These are phyloP conservation scores for Calonectria pseudoreteaudii DNA, from an alignment of 2,329 filamentous ascomycete genomes.

Conservation along the genomic window DNA sequence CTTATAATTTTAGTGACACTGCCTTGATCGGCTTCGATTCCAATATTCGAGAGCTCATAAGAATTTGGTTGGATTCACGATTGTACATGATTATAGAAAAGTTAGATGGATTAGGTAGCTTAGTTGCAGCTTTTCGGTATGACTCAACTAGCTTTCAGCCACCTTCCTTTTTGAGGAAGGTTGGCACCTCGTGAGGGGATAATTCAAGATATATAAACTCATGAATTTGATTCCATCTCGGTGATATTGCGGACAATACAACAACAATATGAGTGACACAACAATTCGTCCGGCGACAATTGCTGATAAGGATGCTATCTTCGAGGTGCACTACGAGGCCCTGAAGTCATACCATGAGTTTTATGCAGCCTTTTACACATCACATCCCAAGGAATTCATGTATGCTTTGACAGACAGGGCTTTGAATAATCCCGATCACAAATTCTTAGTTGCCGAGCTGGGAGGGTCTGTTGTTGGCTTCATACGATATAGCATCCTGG, in stretches of 20 bases:
- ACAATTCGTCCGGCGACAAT: slow-evolving; percentile 34
- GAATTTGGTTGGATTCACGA: slow-evolving; percentile 1
- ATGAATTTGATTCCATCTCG: background rate
- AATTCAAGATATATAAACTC: slow-evolving; percentile 8
- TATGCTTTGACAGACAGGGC: slow-evolving; percentile 27
- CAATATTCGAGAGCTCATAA: background rate
- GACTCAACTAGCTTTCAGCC: background rate
- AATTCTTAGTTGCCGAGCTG: slow-evolving; percentile 34
- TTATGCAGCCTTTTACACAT: slow-evolving; percentile 37
- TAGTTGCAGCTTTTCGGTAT: background rate
- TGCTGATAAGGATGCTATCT: slow-evolving; percentile 32
- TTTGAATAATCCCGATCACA: slow-evolving; percentile 26
- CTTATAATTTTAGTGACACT: slow-evolving; percentile 10
- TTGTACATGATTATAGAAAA: slow-evolving; percentile 10
- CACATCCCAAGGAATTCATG: slow-evolving; percentile 32
- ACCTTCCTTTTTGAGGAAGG: background rate
- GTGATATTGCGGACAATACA: no score
- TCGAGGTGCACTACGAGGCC: slow-evolving; percentile 32
- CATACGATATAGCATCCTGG: slow-evolving; percentile 27
- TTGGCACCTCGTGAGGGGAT: background rate
- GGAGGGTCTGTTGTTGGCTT: slow-evolving; percentile 33
- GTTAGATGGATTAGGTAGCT: slow-evolving; percentile 1
- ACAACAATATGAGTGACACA: slow-evolving; percentile 27
- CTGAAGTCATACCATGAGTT: slow-evolving; percentile 35
- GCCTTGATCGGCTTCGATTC: slow-evolving; percentile 6